Conservation (phyloP, 139 green algal species). For the Coccomyxa sp. region DNA sequence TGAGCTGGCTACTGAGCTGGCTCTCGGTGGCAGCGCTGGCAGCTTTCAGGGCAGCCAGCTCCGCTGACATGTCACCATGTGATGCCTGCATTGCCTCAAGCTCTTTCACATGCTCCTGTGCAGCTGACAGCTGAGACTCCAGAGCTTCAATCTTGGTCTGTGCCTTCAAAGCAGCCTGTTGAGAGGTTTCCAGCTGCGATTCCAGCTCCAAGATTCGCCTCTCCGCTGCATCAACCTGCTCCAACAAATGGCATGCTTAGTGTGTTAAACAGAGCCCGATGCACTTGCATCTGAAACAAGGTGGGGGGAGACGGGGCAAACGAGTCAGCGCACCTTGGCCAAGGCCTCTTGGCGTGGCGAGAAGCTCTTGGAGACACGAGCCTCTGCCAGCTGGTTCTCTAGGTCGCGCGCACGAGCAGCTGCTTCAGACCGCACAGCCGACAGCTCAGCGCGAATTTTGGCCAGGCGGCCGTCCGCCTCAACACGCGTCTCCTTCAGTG, state of each 20-base stretch:
- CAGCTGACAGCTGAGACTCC: too few species aligned
- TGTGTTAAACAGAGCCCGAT: background rate
- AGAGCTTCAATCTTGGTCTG: too few species aligned
- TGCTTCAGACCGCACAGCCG: background rate
- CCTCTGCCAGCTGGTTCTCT: background rate
- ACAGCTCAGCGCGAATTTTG: background rate
- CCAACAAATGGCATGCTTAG: background rate
- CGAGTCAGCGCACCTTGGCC: background rate
- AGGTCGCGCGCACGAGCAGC: background rate
- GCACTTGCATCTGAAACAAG: background rate
- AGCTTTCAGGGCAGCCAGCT: too few species aligned
- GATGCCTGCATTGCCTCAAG: too few species aligned
- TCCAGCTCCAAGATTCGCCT: background rate
- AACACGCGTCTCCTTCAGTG: background rate
- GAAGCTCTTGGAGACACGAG: background rate
- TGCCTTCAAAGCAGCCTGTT: too few species aligned
- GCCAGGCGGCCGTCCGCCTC: background rate
- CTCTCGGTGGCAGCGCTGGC: too few species aligned
- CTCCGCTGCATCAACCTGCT: background rate
- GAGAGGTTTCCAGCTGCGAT: too few species aligned
- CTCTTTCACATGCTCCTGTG: too few species aligned
- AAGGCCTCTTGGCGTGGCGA: background rate
- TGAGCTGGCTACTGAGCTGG: background rate
- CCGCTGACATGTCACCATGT: too few species aligned
- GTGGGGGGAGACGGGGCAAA: background rate